phyloP scores from a whole-genome alignment of 352 stramenopile genomes.

The Pythium aquatile region DNA sequence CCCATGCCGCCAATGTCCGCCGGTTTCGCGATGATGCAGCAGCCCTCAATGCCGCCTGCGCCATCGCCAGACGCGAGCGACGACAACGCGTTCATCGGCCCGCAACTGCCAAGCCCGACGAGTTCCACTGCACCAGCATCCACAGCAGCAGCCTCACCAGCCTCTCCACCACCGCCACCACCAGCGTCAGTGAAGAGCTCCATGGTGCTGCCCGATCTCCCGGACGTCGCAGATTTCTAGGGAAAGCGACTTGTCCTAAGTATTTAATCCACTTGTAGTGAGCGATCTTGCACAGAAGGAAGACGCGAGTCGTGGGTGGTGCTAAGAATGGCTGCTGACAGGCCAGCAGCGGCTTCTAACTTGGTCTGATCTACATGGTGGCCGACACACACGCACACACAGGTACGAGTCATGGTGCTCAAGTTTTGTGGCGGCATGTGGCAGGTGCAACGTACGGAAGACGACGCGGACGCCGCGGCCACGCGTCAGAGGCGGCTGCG shows the following conservation, averaged over 20 bases:
- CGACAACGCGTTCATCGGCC: slow-evolving; percentile 41
- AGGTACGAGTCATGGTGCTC: slow-evolving; percentile 34
- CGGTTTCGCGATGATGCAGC: slow-evolving; percentile 16
- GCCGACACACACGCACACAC: too few species aligned
- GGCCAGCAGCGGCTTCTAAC: neutral
- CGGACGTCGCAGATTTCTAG: slow-evolving; percentile 38
- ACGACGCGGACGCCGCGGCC: slow-evolving; percentile 27
- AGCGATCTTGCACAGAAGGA: neutral
- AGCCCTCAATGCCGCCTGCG: neutral
- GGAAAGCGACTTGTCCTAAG: neutral
- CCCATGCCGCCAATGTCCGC: slow-evolving; percentile 4
- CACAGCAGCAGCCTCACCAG: neutral
- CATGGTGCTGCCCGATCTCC: slow-evolving; percentile 38
- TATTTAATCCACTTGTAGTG: slow-evolving; percentile 1
- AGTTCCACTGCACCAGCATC: slow-evolving; percentile 8
- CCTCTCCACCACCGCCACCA: neutral
- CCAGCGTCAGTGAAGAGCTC: neutral
- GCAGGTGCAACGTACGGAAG: slow-evolving; percentile 13
- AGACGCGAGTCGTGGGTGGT: neutral
- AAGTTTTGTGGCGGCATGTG: slow-evolving; percentile 50
- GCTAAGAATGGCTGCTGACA: neutral
- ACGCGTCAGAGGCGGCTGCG: slow-evolving; percentile 25
- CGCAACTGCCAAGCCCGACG: slow-evolving; percentile 39
- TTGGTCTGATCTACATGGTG: neutral
- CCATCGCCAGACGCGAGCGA: neutral